Conservation (phyloP, 495 filamentous ascomycete genomes). For the Pseudoneurospora amorphoporcata region DNA sequence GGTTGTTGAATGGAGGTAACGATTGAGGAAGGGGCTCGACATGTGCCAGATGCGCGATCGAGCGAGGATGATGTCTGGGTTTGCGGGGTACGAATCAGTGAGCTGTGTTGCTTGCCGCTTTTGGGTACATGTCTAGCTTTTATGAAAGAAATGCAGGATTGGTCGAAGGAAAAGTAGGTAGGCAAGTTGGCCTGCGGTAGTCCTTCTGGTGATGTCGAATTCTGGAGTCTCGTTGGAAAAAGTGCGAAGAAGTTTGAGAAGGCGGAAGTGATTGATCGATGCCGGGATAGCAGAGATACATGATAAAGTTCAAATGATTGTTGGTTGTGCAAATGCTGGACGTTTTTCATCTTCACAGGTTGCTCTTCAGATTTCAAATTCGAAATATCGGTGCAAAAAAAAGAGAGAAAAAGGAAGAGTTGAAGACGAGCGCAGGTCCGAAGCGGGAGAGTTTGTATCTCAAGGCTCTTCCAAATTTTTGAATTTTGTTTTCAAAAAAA, state of each 20-base stretch:
- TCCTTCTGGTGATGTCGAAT: neutral
- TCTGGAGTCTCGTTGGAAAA: fast-evolving
- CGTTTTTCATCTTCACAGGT: neutral
- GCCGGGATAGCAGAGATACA: neutral
- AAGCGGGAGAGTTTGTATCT: neutral
- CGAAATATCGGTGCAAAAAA: neutral
- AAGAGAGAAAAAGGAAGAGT: neutral
- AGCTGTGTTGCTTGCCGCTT: neutral
- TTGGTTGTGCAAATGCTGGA: neutral
- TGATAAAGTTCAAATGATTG: neutral
- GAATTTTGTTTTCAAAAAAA: neutral
- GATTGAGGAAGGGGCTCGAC: too few species aligned
- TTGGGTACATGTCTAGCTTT: neutral
- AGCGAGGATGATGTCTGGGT: neutral
- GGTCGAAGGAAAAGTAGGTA: neutral
- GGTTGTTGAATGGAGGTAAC: too few species aligned
- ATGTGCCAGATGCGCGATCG: neutral
- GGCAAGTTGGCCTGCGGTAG: neutral
- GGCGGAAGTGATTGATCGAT: neutral
- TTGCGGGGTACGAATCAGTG: neutral
- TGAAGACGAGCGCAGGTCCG: neutral
- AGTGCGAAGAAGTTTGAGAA: neutral
- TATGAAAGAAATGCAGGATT: neutral
- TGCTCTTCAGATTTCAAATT: neutral
- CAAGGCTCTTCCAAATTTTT: neutral